Percentiles rank a stretch among this genome's conserved stretches.
These are phyloP conservation scores for Ceratocystis destructans DNA, from an alignment of 2,329 filamentous ascomycete species.

Conservation along the genomic window DNA sequence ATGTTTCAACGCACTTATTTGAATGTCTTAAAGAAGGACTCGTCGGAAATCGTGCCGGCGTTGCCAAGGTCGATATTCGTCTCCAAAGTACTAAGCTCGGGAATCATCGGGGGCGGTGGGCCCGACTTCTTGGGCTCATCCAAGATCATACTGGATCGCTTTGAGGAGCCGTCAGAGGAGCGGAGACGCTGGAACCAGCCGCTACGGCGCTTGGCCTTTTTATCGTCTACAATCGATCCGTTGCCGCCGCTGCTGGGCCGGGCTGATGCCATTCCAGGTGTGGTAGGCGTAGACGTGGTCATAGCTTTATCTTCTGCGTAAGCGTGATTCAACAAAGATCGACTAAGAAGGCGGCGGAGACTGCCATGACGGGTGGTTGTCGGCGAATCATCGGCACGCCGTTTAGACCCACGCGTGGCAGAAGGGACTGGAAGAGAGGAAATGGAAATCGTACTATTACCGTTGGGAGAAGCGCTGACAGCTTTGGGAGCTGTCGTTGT, in stretches of 20 bases:
- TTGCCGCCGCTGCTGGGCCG: constrained; percentile 40
- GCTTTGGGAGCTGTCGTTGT: background rate
- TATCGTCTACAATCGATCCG: constrained; percentile 37
- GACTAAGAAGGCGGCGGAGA: constrained; percentile 45
- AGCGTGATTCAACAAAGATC: constrained; percentile 39
- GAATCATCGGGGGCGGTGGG: constrained; percentile 48
- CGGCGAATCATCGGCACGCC: constrained; percentile 35
- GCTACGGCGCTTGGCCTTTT: constrained; percentile 42
- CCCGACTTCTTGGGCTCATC: constrained; percentile 29
- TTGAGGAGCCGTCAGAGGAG: constrained; percentile 26
- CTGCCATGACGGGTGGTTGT: constrained; percentile 40
- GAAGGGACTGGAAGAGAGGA: constrained; percentile 21
- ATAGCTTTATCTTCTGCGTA: constrained; percentile 36
- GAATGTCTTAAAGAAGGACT: constrained; percentile 46
- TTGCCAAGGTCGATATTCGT: constrained; percentile 35
- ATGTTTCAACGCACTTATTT: constrained; percentile 30
- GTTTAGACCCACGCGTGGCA: constrained; percentile 31
- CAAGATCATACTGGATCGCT: constrained; percentile 32
- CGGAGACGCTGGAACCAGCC: constrained; percentile 46
- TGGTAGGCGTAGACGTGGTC: constrained; percentile 21
- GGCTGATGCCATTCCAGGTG: constrained; percentile 12
- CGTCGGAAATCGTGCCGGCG: constrained; percentile 32
- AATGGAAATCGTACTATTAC: constrained; percentile 30
- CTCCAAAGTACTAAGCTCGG: constrained; percentile 41
- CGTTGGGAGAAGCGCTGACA: constrained; percentile 20